Evolutionary conservation across 2,329 filamentous ascomycete species (phyloP).

Genomic region (Teratosphaeria pseudoeucalypti): DNA sequence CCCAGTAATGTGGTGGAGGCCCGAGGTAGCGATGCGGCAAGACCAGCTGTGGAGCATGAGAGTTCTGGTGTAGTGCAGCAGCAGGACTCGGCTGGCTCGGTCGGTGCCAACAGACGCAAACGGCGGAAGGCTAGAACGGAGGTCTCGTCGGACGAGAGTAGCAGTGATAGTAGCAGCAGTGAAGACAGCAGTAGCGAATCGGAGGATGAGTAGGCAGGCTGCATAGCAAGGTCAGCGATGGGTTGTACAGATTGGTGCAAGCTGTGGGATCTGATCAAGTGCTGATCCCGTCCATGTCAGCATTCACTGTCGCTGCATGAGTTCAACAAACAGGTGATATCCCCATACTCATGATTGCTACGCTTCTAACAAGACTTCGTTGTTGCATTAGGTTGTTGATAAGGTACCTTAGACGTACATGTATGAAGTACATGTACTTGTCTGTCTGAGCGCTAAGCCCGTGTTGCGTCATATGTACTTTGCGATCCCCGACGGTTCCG

Average conservation of each 20-base stretch:
- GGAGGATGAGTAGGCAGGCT: conserved; percentile 4
- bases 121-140: conserved; percentile 25
- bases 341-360: too few species aligned
- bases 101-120: conserved; percentile 3
- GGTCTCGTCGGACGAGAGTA: conserved; percentile 14
- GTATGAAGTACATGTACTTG: not conserved
- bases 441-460: not conserved
- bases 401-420: too few species aligned
- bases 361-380: too few species aligned
- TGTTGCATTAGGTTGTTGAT: not conserved
- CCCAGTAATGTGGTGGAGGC: conserved; percentile 4
- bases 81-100: not conserved
- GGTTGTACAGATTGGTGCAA: not conserved
- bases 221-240: not conserved
- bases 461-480: not conserved
- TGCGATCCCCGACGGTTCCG: not conserved
- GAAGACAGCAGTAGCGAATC: conserved; percentile 8
- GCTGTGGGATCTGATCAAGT: not conserved
- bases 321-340: too few species aligned
- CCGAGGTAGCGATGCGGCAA: not conserved
- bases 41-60: not conserved
- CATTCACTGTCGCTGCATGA: too few species aligned
- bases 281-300: not conserved
- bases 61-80: not conserved
- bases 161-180: conserved; percentile 8